phyloP scores from a whole-genome alignment of 352 stramenopile genomes.

The Globisporangium alternatum region DNA sequence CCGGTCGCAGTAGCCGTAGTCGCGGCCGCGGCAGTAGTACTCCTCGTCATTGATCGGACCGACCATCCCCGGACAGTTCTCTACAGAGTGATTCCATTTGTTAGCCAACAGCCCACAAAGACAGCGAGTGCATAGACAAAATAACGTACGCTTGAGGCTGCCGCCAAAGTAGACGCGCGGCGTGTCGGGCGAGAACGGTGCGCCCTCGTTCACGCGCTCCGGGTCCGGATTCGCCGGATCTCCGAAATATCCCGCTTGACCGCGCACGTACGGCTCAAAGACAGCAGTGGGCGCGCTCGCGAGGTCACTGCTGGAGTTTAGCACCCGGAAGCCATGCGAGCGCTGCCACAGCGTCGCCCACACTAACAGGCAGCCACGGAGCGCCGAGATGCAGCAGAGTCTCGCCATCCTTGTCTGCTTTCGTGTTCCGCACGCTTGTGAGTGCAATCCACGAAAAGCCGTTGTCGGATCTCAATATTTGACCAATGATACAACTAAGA shows the following conservation, averaged over 20 bases:
- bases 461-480: neutral
- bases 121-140: neutral
- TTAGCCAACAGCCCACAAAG: neutral
- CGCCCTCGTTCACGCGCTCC: constrained; percentile 85
- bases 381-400: neutral
- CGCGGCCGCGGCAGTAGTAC: constrained; percentile 90
- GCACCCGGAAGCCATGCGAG: constrained; percentile 29
- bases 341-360: neutral
- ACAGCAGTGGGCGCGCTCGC: constrained; percentile 30
- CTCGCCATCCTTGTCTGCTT: neutral
- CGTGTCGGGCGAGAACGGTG: constrained; percentile 69
- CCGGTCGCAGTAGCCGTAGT: constrained; percentile 94
- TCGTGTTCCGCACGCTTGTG: neutral
- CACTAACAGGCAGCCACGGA: neutral
- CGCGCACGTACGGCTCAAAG: constrained; percentile 83
- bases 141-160: constrained; percentile 34
- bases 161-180: constrained; percentile 50
- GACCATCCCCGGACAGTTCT: constrained; percentile 79
- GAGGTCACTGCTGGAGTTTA: constrained; percentile 33
- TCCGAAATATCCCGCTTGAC: constrained; percentile 81
- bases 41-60: constrained; percentile 85
- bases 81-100: constrained; percentile 14
- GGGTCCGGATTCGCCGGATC: constrained; percentile 61
- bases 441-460: constrained; percentile 7
- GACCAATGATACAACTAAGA: neutral